Base-by-base conservation (phyloP, 352 stramenopile genomes). In the Phytophthora kernoviae region DNA sequence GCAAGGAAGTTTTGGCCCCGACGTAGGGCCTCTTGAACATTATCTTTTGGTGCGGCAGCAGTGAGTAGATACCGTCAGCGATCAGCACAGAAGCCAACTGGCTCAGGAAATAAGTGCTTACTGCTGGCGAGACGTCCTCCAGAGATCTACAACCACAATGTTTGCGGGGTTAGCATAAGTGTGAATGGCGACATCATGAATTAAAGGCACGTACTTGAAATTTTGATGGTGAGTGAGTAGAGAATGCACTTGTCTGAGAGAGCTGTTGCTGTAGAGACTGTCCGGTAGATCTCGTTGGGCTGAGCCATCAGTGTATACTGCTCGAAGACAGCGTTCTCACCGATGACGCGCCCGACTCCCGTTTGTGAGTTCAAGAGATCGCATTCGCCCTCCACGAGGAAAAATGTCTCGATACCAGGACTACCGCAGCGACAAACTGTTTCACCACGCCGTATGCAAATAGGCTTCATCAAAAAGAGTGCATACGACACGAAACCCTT, bases 401-500 rank as follows among this genome's bases (percentile, higher is more conserved):
- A 95, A 58, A 88, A 95, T 62, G 90, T 93, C 54, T 95, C 86
- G 8, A 70, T 79, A 20, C 86, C 84, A 5, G 86, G 84, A 12
- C 75, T 84, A 8, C 79, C 83, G 12, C 73, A 84, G 24, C 78
- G 84, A 65, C 86, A 95, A 2, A 95, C 79, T 27, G 83, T 90
- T 57, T 95, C 86, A 18, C 73, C 75, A 21, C 72, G 77, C 17
- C 78, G 55, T 37, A 93, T 88, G 45, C 68, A 92, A 46, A 93
- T 58, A 3, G 86, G 86, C 44, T 90, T 87, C 67, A 95, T 68
- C 17, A 90, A 65, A 43, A 95, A 95, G 11, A 95, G 70, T 11
- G 83, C 83, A 41, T 93, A 95, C 12, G 82, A 93, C n/a, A 95
- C 86, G 41, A 95, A 95, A 1, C 86, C 86, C 51, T 95, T 95